These are phyloP conservation scores for Gaultheria prostrata DNA, from an alignment of 148 eudicot genomes.

Conservation along the genomic window DNA sequence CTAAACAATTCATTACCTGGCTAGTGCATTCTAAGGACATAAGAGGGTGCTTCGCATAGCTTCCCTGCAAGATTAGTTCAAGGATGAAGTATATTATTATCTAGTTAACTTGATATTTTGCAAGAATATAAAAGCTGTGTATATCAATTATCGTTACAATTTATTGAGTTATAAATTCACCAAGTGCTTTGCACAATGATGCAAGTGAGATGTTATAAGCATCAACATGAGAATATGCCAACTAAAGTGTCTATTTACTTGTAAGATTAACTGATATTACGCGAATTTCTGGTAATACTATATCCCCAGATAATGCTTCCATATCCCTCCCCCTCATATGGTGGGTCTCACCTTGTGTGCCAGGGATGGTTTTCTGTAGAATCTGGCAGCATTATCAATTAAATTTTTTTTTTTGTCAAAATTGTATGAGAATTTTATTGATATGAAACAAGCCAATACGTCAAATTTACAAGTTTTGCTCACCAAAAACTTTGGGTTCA, in stretches of 20 bases:
- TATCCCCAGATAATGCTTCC: neutral
- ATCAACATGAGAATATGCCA: neutral
- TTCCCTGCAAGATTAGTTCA: constrained; percentile 45
- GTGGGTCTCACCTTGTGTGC: neutral
- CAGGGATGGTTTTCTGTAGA: neutral
- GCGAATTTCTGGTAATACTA: neutral
- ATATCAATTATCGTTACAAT: neutral
- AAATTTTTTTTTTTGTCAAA: too few relatives aligned
- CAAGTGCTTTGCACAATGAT: neutral
- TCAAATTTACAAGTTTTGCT: neutral
- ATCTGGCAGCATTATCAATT: neutral
- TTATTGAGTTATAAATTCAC: neutral
- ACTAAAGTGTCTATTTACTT: neutral
- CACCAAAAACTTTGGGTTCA: neutral
- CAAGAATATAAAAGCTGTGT: neutral
- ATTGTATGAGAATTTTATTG: too few relatives aligned
- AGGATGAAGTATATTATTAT: neutral
- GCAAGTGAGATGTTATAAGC: neutral
- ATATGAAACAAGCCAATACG: too few relatives aligned
- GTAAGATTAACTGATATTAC: neutral
- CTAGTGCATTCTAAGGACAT: constrained; percentile 63
- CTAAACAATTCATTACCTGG: constrained; percentile 45
- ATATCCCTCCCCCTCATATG: neutral
- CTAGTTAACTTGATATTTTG: neutral
- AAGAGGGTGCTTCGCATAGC: constrained; percentile 45